Base-by-base conservation (phyloP, 2,329 filamentous ascomycete genomes). In the Plenodomus biglobosus region DNA sequence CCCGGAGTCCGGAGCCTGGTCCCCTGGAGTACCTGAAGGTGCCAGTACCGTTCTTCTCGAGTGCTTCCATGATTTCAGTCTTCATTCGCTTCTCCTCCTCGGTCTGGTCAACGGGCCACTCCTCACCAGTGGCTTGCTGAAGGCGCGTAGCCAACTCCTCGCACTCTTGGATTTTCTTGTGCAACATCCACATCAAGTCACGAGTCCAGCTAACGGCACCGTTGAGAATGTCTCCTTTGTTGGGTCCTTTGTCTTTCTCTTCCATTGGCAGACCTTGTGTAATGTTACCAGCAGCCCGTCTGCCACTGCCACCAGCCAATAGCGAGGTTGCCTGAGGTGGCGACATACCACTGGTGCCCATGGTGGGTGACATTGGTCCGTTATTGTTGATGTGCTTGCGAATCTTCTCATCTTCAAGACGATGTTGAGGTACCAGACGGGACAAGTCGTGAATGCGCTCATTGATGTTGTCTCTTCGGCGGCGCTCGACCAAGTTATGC, bases 191-290 rank as follows among this genome's bases (percentile, higher is more conserved):
- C 90, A 97, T 96, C 43, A 99, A 80, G 75, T 99, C 94, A 55
- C 92, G 85, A 52, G 90, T 96, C 94, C 94, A 99, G 74, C 90
- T 91, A 44, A 97, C 94, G 27, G 92, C 89, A 22, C 94, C 92
- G 66, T 97, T 97, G 62, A 99, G 85, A 50, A 99, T 97, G 64
- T 99, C 94, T 40, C 94, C 94, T 76, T 99, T 99, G 79, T 97
- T 97, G 5, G 94, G 94, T 0, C 94, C 94, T 70, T 97, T 97
- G 75, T 99, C 94, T 71, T 97, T 97, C 60, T 97, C 94, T 64
- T 99, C 94, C 30, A 95, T 82, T 0, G 94, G 92, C 22, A 97
- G 81, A 13, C 92, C 91, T 56, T 92, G 92, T 5, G 91, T 96
- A 64, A 96, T 96, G 68, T 88, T 95, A 32, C 86, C 84, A 24